Base-by-base conservation (phyloP, 176 grass and related monocot genomes). In the Oryza longistaminata region DNA sequence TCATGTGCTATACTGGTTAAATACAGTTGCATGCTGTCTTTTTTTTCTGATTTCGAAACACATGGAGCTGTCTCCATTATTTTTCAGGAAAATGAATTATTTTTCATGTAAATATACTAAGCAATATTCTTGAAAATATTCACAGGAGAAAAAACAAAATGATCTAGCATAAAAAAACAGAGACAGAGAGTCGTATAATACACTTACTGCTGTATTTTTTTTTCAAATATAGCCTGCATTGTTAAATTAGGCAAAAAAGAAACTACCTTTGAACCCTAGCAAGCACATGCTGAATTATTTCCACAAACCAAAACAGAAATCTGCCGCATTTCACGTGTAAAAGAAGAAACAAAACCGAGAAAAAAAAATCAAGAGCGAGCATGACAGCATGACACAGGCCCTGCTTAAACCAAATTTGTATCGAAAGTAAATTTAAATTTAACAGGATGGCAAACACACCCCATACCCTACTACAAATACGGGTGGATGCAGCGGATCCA, bases 401-500 rank as follows among this genome's bases (percentile, higher is more conserved):
- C 11, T 22, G 7, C 26, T 12, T 17, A 52, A 34, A 69, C 1
- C 0, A 31, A 3, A 6, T 9, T 10, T 14, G 29, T 6, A 6
- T n/a, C 3, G 1, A 14, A 39, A 27, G 11, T 50, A 34, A 68
- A 37, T 8, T 19, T 13, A 49, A 49, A 49, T 58, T 58, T 58
- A 58, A 14, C 17, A 21, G 14, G 53, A 58, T 3, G 72, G 26
- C 27, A 48, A 74, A 14, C 11, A 31, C 24, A 19, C 3, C 55
- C 3, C 11, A 5, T 39, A 25, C 4, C 27, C 11, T 3, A 22
- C 64, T 70, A n/a, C 58, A 75, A 25, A 76, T 53, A 58, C 48
- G 37, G 8, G 26, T 70, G 79, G 86, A 33, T 7, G 65, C 86
- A 87, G 64, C 37, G 72, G 65, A 87, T 82, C 86, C 79, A 77